These are phyloP conservation scores for Colletotrichum sp. DNA, from an alignment of 2,329 filamentous ascomycete species.

Conservation along the genomic window DNA sequence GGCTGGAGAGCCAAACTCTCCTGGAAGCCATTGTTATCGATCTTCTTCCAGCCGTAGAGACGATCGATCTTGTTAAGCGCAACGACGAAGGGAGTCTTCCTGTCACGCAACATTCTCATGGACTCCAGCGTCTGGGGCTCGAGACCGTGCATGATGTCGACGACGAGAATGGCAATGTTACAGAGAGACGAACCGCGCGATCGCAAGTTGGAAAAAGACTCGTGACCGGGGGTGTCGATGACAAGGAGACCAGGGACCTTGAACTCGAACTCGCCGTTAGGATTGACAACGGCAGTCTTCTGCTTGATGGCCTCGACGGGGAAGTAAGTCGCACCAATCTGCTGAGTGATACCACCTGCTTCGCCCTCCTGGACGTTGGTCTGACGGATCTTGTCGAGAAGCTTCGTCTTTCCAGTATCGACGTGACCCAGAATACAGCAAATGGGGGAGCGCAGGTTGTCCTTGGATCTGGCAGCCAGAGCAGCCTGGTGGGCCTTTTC, in stretches of 20 bases:
- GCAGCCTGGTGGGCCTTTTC: constrained; percentile 92
- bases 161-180: constrained; percentile 98
- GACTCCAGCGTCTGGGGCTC: constrained; percentile 98
- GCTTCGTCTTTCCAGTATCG: constrained; percentile 99
- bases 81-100: constrained; percentile 97
- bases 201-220: constrained; percentile 98
- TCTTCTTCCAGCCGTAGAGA: constrained; percentile 98
- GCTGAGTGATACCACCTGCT: constrained; percentile 98
- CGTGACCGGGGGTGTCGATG: constrained; percentile 99
- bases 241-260: constrained; percentile 96
- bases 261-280: constrained; percentile 89
- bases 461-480: constrained; percentile 86
- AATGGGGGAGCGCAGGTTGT: constrained; percentile 95
- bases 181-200: constrained; percentile 97
- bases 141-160: constrained; percentile 99
- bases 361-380: constrained; percentile 99
- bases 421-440: constrained; percentile 99
- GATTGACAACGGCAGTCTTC: constrained; percentile 94
- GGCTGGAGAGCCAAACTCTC: constrained; percentile 90
- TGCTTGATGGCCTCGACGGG: constrained; percentile 89
- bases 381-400: constrained; percentile 97
- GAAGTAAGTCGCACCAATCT: constrained; percentile 99
- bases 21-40: constrained; percentile 97
- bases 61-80: constrained; percentile 99
- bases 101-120: constrained; percentile 89